Evolutionary conservation across 768 basidiomycete species (phyloP), one percentile per base, ranked within the genome.

Genomic region (Rhizopogon vesiculosus): DNA sequence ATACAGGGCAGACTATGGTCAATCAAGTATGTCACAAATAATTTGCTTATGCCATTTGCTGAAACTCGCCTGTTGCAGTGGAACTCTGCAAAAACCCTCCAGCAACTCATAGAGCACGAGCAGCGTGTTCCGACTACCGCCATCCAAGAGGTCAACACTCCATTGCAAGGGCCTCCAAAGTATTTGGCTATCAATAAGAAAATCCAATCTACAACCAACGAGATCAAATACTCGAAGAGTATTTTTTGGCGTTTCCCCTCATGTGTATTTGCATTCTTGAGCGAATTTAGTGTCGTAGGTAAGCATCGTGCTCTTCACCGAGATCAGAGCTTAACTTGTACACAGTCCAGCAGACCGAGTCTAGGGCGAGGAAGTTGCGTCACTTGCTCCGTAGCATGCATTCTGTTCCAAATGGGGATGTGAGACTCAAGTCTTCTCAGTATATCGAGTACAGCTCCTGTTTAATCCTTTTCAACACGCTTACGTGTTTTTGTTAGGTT

Each of bases 321-420:
- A 35, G 31, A 7, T 46, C 19, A 15, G 3, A 33, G 22, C 7
- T 15, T 39, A 57, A 7, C 33, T 33, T 8, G 8, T 6, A 7
- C 29, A 10, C 45, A 87, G 86, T 81, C 5, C 80, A 84, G 56
- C 87, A 90, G 63, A 62, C 84, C 3, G 80, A 83, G 63, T 76
- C 82, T 4, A 78, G 88, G 31, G 69, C 78, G 63, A 64, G 2
- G 76, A 77, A 56, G 73, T 78, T 58, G 69, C 79, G 31, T 66
- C 70, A 77, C 9, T 64, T 72, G 10, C 66, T 71, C 2, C 71
- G 80, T 38, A 67, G 74, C 41, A 66, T 70, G 53, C 71, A 71
- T 40, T 60, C 69, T 31, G 68, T 73, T 45, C 55, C 66, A 16
- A 64, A 74, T 16, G 74, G 77, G 2, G 65, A 72, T 13, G 61